phyloP scores from a whole-genome alignment of 192 early-diverging fungal species.

The Coemansia sp. region DNA sequence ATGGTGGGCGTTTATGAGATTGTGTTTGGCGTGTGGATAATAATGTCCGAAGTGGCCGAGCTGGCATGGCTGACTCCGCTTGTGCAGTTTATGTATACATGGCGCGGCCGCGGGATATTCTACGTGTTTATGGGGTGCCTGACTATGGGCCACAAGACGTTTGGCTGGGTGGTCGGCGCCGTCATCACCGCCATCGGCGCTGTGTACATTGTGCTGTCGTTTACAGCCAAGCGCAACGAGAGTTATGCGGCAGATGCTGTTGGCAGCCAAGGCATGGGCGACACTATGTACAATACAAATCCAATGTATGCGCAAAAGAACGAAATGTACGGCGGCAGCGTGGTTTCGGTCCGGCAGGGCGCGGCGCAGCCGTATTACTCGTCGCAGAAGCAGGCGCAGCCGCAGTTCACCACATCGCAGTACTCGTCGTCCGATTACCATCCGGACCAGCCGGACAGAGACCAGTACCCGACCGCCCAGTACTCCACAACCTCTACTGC shows the following conservation, averaged over 20 bases:
- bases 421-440: constrained; percentile 4
- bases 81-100: constrained; percentile 52
- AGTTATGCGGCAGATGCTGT: constrained; percentile 21
- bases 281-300: constrained; percentile 22
- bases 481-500: constrained; percentile 4
- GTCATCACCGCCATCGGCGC: constrained; percentile 41
- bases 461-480: constrained; percentile 15
- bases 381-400: not conserved
- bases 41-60: constrained; percentile 42
- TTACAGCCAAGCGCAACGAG: constrained; percentile 38
- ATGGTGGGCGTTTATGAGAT: constrained; percentile 50
- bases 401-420: constrained; percentile 14
- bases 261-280: not conserved
- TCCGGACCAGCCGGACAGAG: constrained; percentile 1
- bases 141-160: constrained; percentile 34
- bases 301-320: constrained; percentile 18
- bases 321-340: constrained; percentile 27
- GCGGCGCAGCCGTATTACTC: constrained; percentile 11
- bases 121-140: constrained; percentile 52
- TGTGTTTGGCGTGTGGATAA: constrained; percentile 44
- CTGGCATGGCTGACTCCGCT: constrained; percentile 37
- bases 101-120: constrained; percentile 46
- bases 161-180: constrained; percentile 41
- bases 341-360: constrained; percentile 5
- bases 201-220: constrained; percentile 35